Conservation (phyloP, 768 basidiomycete species). For the Pleurotus platypus region DNA sequence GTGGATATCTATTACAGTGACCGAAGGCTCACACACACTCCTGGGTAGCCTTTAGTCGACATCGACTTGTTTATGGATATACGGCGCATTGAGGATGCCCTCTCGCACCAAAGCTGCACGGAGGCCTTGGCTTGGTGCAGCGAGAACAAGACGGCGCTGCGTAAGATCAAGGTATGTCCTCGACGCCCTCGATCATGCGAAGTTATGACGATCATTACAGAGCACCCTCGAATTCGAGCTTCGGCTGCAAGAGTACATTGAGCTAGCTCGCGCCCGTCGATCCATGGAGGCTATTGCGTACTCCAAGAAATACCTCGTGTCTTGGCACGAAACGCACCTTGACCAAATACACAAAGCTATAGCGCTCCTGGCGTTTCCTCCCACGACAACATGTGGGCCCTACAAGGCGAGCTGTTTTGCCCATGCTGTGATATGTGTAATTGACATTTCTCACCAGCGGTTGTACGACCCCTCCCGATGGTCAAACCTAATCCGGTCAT, state of each 20-base stretch:
- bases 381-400: conserved; percentile 66
- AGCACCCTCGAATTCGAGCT: conserved; percentile 95
- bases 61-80: conserved; percentile 91
- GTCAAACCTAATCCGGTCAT: conserved; percentile 67
- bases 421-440: not conserved
- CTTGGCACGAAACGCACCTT: conserved; percentile 82
- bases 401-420: conserved; percentile 61
- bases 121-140: conserved; percentile 95
- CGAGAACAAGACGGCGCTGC: conserved; percentile 90
- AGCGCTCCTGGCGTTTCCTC: conserved; percentile 70
- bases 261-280: conserved; percentile 70
- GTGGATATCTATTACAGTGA: conserved; percentile 15
- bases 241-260: conserved; percentile 94
- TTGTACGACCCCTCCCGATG: conserved; percentile 83
- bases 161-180: conserved; percentile 76
- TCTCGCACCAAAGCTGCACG: conserved; percentile 70
- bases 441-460: conserved; percentile 41
- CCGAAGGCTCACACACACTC: not conserved
- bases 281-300: conserved; percentile 80
- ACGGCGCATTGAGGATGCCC: conserved; percentile 77
- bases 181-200: not conserved
- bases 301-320: conserved; percentile 70
- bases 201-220: conserved; percentile 34
- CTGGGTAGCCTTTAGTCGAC: conserved; percentile 74
- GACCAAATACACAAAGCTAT: conserved; percentile 74